These are phyloP conservation scores for Blepharisma japonicum DNA, from an alignment of 73 alveolate species.

Conservation along the genomic window DNA sequence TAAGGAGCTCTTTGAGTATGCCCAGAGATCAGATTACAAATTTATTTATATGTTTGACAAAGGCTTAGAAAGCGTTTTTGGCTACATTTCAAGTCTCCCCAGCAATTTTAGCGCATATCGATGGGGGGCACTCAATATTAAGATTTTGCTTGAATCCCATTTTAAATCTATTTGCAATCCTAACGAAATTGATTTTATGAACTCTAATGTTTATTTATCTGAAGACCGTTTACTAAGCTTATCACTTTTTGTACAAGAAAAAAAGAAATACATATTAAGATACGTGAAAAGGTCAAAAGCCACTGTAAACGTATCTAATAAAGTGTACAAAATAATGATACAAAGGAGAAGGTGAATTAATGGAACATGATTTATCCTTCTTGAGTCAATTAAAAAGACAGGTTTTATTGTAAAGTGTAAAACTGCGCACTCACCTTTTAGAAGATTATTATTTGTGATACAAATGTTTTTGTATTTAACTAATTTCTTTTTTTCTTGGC, in stretches of 20 bases:
- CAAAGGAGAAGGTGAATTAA: neutral
- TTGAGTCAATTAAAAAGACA: neutral
- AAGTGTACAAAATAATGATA: neutral
- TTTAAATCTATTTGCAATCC: neutral
- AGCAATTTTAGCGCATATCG: constrained; percentile 36
- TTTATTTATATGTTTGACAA: constrained; percentile 32
- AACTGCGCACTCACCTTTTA: neutral
- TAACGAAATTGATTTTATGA: neutral
- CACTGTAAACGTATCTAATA: neutral
- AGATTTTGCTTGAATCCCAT: no score
- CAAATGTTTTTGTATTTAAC: neutral
- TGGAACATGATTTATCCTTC: neutral
- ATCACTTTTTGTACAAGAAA: neutral
- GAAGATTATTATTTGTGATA: neutral
- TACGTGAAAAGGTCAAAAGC: neutral
- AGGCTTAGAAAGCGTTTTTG: constrained; percentile 32
- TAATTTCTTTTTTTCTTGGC: neutral
- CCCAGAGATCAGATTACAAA: constrained; percentile 8
- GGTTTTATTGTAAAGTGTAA: neutral
- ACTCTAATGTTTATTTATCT: neutral
- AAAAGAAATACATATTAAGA: neutral
- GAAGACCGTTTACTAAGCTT: neutral
- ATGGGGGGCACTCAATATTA: constrained; percentile 22
- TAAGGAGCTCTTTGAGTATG: neutral
- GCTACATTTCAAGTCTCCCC: constrained; percentile 38